Conservation (phyloP, 371 early-diverging fungal species). For the Mycotypha africana region DNA sequence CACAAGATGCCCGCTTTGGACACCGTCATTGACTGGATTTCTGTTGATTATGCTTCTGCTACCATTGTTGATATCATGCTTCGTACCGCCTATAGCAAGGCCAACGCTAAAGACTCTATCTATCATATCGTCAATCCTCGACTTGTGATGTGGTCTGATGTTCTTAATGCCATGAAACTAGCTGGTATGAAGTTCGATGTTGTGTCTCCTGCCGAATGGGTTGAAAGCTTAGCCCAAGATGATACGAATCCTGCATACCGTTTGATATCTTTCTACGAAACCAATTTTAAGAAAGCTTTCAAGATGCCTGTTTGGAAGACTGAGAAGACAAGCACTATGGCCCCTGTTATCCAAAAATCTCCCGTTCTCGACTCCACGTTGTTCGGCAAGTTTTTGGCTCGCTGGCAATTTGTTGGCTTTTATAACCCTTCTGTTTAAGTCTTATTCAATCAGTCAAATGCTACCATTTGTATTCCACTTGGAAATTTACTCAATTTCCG, state of each 20-base stretch:
- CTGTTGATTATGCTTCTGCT: constrained; percentile 26
- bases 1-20: constrained; percentile 24
- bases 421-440: constrained; percentile 3
- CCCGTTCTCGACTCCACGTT: constrained; percentile 8
- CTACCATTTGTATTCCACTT: too few relatives aligned
- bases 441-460: too few relatives aligned
- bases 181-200: constrained; percentile 28
- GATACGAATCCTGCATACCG: constrained; percentile 28
- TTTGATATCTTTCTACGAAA: constrained; percentile 25
- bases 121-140: constrained; percentile 36
- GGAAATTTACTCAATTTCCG: too few relatives aligned
- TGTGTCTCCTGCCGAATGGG: constrained; percentile 23
- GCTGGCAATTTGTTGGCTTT: constrained; percentile 17
- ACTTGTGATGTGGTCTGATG: constrained; percentile 14
- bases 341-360: constrained; percentile 4
- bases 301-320: constrained; percentile 26
- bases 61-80: constrained; percentile 30
- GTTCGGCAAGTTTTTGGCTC: constrained; percentile 9
- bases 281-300: constrained; percentile 8
- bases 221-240: constrained; percentile 18
- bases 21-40: constrained; percentile 28
- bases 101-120: not conserved
- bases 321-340: not conserved
- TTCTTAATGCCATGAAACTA: constrained; percentile 17
- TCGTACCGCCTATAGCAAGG: constrained; percentile 4